phyloP scores from a whole-genome alignment of 192 early-diverging fungal genomes.

The Jimgerdemannia flammicorona region DNA sequence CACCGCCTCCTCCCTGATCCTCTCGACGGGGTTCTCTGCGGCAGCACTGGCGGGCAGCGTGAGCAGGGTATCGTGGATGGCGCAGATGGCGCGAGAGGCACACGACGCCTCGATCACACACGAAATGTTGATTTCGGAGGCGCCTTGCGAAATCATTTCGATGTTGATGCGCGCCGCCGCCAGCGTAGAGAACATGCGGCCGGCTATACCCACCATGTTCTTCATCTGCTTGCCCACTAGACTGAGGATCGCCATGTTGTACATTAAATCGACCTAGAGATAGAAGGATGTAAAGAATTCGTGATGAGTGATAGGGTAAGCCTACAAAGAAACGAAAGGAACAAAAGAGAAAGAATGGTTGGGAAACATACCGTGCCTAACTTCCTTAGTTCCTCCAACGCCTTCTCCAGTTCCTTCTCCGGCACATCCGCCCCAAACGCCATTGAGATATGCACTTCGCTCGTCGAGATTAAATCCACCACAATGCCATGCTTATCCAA shows the following conservation, averaged over 20 bases:
- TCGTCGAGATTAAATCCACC: conserved; percentile 92
- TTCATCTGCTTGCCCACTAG: conserved; percentile 96
- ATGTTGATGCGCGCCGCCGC: conserved; percentile 90
- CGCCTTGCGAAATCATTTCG: conserved; percentile 99
- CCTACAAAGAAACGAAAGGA: too few relatives aligned
- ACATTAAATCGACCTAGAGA: conserved; percentile 68
- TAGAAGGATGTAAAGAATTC: not conserved
- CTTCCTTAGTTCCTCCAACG: conserved; percentile 73
- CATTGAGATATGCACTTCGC: conserved; percentile 92
- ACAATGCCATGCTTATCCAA: conserved; percentile 90
- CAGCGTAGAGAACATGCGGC: conserved; percentile 90
- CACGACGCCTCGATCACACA: conserved; percentile 86
- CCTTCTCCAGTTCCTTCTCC: conserved; percentile 71
- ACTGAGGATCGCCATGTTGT: conserved; percentile 93
- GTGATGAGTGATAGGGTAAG: too few relatives aligned
- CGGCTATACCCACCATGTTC: conserved; percentile 94
- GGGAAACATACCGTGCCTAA: conserved; percentile 62
- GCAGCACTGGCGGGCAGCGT: conserved; percentile 11
- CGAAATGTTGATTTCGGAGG: conserved; percentile 97
- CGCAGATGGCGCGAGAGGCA: conserved; percentile 71
- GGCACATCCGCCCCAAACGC: conserved; percentile 58
- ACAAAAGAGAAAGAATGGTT: not conserved
- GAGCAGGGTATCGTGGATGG: conserved; percentile 83
- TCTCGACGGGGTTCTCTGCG: too few relatives aligned
- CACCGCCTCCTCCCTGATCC: too few relatives aligned